Evolutionary conservation across 345 rosid species (phyloP), one percentile per base, ranked within the genome.

Genomic region (Boechera stricta): DNA sequence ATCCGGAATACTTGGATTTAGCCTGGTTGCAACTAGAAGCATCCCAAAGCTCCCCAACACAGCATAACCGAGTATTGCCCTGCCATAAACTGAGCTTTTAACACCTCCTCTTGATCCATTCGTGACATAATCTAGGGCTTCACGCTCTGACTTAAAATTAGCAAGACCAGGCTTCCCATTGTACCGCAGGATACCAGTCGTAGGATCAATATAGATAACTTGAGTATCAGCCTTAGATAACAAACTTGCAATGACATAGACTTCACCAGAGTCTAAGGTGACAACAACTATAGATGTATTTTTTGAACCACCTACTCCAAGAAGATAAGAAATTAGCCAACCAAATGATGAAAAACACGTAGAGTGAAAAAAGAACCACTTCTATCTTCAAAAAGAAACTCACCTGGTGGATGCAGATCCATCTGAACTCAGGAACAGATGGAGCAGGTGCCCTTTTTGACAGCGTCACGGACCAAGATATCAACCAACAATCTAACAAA

Each of bases 1-100:
- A 77, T 84, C 74, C 7, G 87, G 94, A 74, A 94, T 84, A 77
- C 87, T 89, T 29, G 92, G 81, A 81, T 81, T 75, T 71, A 92
- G 75, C 88, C 82, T 88, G 8, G 94, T 92, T 15, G 99, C 99
- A 45, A 94, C 86, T 31, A 94, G 87, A 81, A 94, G 99, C 87
- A 89, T 70, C 31, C 93, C 91, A 42, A 73, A 83, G 68, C 94
- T 84, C 76, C 99, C 97, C 83, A 94, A 76, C 56, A 90, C 88
- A 59, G 96, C 92, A 75, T 92, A 94, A 44, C 99, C 99, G 38
- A 94, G 78, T 75, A 94, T 86, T 2, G 87, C 99, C 84, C 82
- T 86, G 41, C 85, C 98, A 79, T 78, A 72, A 70, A 73, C 73
- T 41, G 78, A 61, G 69, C 86, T 87, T 86, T 74, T 83, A 69